Percentiles rank a stretch among this genome's conserved stretches.
Conservation (phyloP, 352 stramenopile species). For the Globisporangium sylvaticum region DNA sequence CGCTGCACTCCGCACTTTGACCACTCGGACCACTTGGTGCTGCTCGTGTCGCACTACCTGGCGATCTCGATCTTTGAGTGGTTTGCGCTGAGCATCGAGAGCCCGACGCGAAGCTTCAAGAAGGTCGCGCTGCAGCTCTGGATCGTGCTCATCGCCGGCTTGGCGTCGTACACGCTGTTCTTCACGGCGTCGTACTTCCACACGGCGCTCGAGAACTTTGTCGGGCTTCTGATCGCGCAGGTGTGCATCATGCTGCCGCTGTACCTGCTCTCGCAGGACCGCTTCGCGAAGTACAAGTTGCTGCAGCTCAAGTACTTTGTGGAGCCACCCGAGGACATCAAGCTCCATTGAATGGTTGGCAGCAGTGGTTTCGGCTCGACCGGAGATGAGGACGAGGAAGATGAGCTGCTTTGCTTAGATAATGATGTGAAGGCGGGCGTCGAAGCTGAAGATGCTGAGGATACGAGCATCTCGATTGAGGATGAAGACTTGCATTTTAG, state of each 20-base stretch:
- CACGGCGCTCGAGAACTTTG: constrained; percentile 56
- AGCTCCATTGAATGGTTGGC: constrained; percentile 5
- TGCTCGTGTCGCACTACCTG: constrained; percentile 71
- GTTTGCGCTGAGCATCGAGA: constrained; percentile 61
- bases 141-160: constrained; percentile 31
- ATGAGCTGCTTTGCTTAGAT: background rate
- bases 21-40: constrained; percentile 76
- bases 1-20: constrained; percentile 57
- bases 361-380: background rate
- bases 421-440: background rate
- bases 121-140: constrained; percentile 40
- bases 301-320: constrained; percentile 68
- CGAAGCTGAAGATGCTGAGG: background rate
- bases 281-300: constrained; percentile 34
- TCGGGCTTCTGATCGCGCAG: constrained; percentile 57
- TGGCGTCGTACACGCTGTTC: constrained; percentile 57
- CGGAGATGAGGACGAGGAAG: background rate
- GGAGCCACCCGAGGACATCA: constrained; percentile 29
- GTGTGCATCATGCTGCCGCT: constrained; percentile 56
- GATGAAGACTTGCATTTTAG: background rate
- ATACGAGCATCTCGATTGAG: background rate
- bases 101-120: constrained; percentile 33
- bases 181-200: constrained; percentile 73
- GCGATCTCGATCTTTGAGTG: constrained; percentile 72
- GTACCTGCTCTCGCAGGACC: constrained; percentile 60